phyloP scores from a whole-genome alignment of 2,329 filamentous ascomycete genomes.

The Parastagonospora nodorum region DNA sequence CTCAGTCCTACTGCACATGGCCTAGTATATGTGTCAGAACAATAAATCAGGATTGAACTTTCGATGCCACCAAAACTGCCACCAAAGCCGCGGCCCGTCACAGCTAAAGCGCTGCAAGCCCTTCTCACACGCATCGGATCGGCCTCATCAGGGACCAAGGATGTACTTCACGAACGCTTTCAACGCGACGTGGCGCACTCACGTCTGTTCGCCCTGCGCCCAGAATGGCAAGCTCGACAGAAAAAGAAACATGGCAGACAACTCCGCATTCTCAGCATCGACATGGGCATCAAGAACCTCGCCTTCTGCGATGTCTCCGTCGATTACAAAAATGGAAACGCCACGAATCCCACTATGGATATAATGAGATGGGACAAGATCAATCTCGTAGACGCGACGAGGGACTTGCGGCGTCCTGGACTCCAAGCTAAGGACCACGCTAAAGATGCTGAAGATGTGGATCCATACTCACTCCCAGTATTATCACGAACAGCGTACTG shows the following conservation, averaged over 20 bases:
- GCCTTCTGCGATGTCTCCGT: conserved; percentile 69
- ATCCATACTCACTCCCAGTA: conserved; percentile 58
- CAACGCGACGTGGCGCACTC: conserved; percentile 40
- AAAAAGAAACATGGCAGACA: conserved; percentile 27
- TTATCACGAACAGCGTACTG: conserved; percentile 62
- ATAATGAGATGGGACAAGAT: conserved; percentile 39
- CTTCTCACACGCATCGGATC: conserved; percentile 67
- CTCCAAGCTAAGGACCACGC: background rate
- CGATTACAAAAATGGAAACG: conserved; percentile 2
- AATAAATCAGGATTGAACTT: too few species aligned
- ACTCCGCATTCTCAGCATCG: conserved; percentile 71
- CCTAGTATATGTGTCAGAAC: too few species aligned
- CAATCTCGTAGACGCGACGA: conserved; percentile 23
- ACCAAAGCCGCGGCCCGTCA: conserved; percentile 36
- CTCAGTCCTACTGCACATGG: too few species aligned
- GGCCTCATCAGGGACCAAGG: conserved; percentile 64
- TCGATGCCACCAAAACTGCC: conserved; percentile 7
- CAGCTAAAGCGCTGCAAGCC: conserved; percentile 60
- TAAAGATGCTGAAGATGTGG: conserved; percentile 13
- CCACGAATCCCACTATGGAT: conserved; percentile 25
- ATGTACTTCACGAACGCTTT: conserved; percentile 59
- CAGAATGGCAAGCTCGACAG: conserved; percentile 2
- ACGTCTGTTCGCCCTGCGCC: conserved; percentile 2
- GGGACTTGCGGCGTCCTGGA: background rate
- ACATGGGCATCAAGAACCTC: conserved; percentile 83